Evolutionary conservation across 495 filamentous ascomycete genomes (phyloP).

Genomic region (Tuber melanosporum): DNA sequence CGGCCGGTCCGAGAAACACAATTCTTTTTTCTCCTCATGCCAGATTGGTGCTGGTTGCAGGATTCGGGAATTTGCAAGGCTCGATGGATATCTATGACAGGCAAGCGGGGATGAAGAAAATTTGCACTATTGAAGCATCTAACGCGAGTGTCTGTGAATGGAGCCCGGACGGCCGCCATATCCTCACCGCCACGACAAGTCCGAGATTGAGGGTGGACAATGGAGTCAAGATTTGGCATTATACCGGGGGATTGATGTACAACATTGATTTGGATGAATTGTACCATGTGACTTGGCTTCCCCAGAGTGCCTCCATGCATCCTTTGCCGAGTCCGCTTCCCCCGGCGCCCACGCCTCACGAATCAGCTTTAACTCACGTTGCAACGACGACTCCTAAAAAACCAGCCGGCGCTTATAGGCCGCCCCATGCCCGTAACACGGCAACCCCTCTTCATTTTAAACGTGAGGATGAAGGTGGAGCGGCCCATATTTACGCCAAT

Average conservation of each 20-base stretch:
- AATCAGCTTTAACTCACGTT: conserved; percentile 75
- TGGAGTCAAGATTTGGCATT: conserved; percentile 90
- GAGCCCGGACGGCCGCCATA: conserved; percentile 91
- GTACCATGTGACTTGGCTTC: conserved; percentile 88
- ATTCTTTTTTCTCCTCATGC: conserved; percentile 92
- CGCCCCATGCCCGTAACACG: conserved; percentile 87
- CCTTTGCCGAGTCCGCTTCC: conserved; percentile 67
- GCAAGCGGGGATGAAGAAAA: conserved; percentile 80
- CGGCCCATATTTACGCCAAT: conserved; percentile 74
- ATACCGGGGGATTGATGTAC: conserved; percentile 84
- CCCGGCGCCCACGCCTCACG: conserved; percentile 71
- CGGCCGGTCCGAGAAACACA: conserved; percentile 83
- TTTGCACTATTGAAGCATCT: conserved; percentile 88
- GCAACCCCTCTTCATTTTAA: conserved; percentile 90
- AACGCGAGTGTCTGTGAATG: conserved; percentile 93
- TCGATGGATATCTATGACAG: conserved; percentile 97
- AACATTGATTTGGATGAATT: conserved; percentile 88
- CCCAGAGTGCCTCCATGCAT: conserved; percentile 56
- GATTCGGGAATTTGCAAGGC: conserved; percentile 93
- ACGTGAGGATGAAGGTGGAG: conserved; percentile 92
- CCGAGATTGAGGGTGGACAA: conserved; percentile 94
- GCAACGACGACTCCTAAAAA: conserved; percentile 88
- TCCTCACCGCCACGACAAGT: conserved; percentile 93
- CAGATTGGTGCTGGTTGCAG: conserved; percentile 85
- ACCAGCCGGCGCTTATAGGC: conserved; percentile 89